Conservation (phyloP, 345 rosid genomes). For the Eucalyptus cloeziana region DNA sequence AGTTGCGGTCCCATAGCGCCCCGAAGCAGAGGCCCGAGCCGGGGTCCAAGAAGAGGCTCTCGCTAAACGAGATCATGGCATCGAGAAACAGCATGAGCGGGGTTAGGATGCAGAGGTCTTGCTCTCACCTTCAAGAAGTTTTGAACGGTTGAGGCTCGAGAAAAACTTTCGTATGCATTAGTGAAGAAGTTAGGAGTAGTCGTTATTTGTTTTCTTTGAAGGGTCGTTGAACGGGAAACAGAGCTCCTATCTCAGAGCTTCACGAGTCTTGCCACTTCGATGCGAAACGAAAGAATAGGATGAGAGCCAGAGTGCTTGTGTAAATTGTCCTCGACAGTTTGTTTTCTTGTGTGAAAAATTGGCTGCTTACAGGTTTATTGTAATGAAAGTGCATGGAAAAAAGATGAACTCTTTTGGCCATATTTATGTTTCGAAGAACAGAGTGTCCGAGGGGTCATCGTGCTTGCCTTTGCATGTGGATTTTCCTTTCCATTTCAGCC, state of each 20-base stretch:
- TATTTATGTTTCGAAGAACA: neutral
- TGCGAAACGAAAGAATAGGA: conserved; percentile 1
- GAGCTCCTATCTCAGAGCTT: neutral
- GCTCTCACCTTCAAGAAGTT: conserved; percentile 10
- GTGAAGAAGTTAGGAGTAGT: neutral
- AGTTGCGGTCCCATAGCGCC: conserved; percentile 65
- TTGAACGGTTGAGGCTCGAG: neutral
- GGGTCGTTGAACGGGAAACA: neutral
- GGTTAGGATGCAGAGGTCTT: conserved; percentile 35
- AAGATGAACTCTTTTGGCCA: neutral
- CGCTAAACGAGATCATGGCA: conserved; percentile 58
- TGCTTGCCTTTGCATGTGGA: neutral
- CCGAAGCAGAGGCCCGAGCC: conserved; percentile 74
- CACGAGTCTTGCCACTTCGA: neutral
- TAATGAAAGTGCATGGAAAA: neutral
- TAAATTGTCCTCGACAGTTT: conserved; percentile 7
- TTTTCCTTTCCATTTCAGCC: neutral
- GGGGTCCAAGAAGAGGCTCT: conserved; percentile 38
- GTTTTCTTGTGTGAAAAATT: neutral
- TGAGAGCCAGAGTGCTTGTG: conserved; percentile 12
- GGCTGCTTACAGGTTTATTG: neutral
- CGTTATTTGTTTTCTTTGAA: neutral
- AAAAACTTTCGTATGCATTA: neutral
- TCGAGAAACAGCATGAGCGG: conserved; percentile 56
- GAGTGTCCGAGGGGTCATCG: neutral